Conservation (phyloP, 371 early-diverging fungal species). For the Mortierella polycephala region DNA sequence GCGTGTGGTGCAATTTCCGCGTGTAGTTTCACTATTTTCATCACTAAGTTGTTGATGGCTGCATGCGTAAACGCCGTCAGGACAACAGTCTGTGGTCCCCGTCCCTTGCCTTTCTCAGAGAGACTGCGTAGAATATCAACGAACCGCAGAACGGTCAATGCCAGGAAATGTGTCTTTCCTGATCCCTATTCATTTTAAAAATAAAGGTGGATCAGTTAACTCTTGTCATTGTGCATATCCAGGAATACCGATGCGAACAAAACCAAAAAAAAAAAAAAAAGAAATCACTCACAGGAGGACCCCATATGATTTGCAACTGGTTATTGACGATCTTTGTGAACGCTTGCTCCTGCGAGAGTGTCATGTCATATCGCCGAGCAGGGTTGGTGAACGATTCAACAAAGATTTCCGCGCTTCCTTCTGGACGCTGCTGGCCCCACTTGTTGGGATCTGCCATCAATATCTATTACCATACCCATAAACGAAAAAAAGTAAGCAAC, state of each 20-base stretch:
- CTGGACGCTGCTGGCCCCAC: constrained; percentile 45
- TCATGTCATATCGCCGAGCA: constrained; percentile 61
- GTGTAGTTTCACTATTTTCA: constrained; percentile 57
- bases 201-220: background rate
- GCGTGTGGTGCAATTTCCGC: constrained; percentile 21
- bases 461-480: constrained; percentile 11
- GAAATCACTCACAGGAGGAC: constrained; percentile 63
- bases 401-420: constrained; percentile 22
- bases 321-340: constrained; percentile 53
- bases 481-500: background rate
- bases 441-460: constrained; percentile 45
- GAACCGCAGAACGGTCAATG: constrained; percentile 61
- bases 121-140: constrained; percentile 48
- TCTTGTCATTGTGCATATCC: background rate
- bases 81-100: constrained; percentile 58
- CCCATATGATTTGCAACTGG: constrained; percentile 68
- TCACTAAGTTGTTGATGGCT: constrained; percentile 62
- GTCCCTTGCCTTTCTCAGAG: constrained; percentile 30
- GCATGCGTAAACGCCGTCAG: constrained; percentile 67
- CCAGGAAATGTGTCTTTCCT: constrained; percentile 69
- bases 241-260: background rate
- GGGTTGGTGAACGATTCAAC: constrained; percentile 52
- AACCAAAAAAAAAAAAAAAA: background rate
- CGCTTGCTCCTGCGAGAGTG: constrained; percentile 64
- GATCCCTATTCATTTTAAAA: constrained; percentile 58